These are phyloP conservation scores for Cenchrus fungigraminus DNA, from an alignment of 176 grass and related monocot species.

Conservation along the genomic window DNA sequence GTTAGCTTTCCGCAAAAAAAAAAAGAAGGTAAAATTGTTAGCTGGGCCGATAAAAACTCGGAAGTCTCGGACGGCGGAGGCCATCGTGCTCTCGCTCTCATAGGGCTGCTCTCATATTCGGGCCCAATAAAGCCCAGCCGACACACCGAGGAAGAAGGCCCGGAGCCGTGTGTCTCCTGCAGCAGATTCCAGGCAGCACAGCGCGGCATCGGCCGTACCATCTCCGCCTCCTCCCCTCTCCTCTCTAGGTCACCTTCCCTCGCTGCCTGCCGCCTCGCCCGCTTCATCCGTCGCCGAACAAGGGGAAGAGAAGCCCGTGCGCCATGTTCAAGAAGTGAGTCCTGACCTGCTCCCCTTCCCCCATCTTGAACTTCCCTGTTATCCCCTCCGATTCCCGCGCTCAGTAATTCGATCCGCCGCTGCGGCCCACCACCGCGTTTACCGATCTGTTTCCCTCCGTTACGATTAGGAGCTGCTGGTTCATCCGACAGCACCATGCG, in stretches of 20 bases:
- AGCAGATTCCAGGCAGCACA: neutral
- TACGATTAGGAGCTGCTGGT: neutral
- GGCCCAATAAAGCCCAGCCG: neutral
- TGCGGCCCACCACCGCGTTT: neutral
- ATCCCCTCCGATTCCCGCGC: neutral
- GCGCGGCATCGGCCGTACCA: neutral
- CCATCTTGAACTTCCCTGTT: neutral
- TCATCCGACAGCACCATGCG: neutral
- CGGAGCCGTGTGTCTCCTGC: neutral
- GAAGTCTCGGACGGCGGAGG: no score
- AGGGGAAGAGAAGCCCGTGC: neutral
- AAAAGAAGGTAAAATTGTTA: no score
- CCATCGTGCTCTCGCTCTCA: no score
- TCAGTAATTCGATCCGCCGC: neutral
- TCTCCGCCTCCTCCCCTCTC: neutral
- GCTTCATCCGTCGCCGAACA: constrained; percentile 7
- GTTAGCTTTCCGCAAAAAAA: no score
- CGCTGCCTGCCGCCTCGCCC: neutral
- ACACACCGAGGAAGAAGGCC: neutral
- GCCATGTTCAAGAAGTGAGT: constrained; percentile 76
- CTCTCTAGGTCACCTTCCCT: neutral
- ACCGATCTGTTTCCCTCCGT: constrained; percentile 18
- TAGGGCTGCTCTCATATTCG: neutral
- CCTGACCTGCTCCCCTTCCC: neutral
- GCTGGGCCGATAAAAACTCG: no score